Conservation (phyloP, 768 basidiomycete species). For the Leccinum obscurum region DNA sequence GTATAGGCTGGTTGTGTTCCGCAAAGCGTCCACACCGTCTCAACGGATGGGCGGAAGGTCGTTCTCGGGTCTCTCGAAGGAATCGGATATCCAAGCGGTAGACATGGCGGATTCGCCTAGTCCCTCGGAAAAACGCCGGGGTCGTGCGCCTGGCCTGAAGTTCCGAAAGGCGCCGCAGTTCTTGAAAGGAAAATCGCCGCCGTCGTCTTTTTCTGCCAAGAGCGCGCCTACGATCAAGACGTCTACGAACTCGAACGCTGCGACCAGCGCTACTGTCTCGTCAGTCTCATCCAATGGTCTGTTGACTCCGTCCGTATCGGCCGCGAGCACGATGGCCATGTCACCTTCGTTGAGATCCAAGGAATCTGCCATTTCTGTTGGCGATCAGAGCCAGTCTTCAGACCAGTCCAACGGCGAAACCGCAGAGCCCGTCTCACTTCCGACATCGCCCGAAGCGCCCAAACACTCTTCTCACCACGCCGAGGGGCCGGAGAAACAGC, state of each 20-base stretch:
- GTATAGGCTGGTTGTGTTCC: slow-evolving; percentile 82
- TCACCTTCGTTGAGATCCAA: slow-evolving; percentile 80
- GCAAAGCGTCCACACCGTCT: slow-evolving; percentile 72
- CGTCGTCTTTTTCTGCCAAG: slow-evolving; percentile 38
- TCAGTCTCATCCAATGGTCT: slow-evolving; percentile 48
- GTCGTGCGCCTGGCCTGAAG: slow-evolving; percentile 64
- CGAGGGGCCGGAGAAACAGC: slow-evolving; percentile 58
- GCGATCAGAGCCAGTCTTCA: slow-evolving; percentile 68
- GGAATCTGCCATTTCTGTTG: slow-evolving; percentile 74
- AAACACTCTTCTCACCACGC: slow-evolving; percentile 30
- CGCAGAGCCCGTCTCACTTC: slow-evolving; percentile 24
- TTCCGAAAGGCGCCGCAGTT: slow-evolving; percentile 79
- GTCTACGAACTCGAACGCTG: slow-evolving; percentile 45
- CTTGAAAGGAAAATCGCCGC: slow-evolving; percentile 68
- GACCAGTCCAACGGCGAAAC: slow-evolving; percentile 65
- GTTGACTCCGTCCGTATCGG: slow-evolving; percentile 65
- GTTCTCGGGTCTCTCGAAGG: slow-evolving; percentile 59
- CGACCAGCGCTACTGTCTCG: slow-evolving; percentile 33
- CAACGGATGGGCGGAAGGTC: slow-evolving; percentile 47
- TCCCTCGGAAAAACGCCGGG: slow-evolving; percentile 57
- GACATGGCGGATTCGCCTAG: slow-evolving; percentile 45
- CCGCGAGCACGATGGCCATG: slow-evolving; percentile 41
- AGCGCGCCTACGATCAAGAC: slow-evolving; percentile 35
- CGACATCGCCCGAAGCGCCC: slow-evolving; percentile 33
- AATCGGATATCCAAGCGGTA: slow-evolving; percentile 43